Conservation (phyloP, 108 stramenopile species). For the Schizochytrium sp. region DNA sequence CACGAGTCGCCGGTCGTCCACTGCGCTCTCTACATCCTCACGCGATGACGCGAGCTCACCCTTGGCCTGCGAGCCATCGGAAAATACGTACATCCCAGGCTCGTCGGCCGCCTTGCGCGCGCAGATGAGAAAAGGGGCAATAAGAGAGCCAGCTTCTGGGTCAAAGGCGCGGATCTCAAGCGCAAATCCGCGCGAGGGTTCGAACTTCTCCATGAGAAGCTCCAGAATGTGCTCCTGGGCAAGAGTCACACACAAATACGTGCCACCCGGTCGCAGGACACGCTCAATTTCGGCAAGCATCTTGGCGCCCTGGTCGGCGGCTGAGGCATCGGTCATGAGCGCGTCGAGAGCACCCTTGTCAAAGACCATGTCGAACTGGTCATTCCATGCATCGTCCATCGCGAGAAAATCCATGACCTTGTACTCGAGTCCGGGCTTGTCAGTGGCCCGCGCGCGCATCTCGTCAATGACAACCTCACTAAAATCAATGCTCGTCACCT, state of each 20-base stretch:
- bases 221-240: slow-evolving; percentile 7
- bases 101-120: background rate
- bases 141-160: background rate
- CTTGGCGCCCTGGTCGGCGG: background rate
- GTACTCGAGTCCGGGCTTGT: slow-evolving; percentile 37
- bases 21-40: background rate
- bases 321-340: slow-evolving; percentile 14
- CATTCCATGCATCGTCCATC: slow-evolving; percentile 19
- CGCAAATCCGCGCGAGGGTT: background rate
- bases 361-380: slow-evolving; percentile 27
- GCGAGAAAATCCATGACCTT: slow-evolving; percentile 25
- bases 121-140: background rate
- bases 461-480: slow-evolving; percentile 42
- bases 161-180: background rate
- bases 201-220: background rate
- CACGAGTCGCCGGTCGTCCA: background rate
- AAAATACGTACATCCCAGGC: background rate
- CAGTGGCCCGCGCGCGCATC: slow-evolving; percentile 17
- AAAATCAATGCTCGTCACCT: slow-evolving; percentile 47
- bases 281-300: slow-evolving; percentile 26
- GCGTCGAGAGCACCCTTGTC: slow-evolving; percentile 43
- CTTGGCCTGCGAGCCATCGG: background rate
- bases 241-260: slow-evolving; percentile 25
- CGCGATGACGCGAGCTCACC: background rate
- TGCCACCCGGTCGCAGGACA: slow-evolving; percentile 32